phyloP scores from a whole-genome alignment of 352 stramenopile species.

The Globisporangium apiculatum region DNA sequence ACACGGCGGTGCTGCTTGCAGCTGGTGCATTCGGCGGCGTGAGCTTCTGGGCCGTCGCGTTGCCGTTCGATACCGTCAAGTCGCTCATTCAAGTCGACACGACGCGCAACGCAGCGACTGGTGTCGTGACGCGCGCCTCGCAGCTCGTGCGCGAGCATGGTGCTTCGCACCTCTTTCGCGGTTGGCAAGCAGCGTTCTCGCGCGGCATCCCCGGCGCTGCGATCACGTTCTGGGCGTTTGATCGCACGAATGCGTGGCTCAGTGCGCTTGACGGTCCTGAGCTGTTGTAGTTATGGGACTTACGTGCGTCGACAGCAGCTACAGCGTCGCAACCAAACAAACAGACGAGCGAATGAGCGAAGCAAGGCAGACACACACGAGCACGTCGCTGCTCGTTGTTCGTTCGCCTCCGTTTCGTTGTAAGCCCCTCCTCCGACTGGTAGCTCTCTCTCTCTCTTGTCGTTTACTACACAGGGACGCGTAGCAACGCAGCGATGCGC shows the following conservation, averaged over 20 bases:
- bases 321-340: no score
- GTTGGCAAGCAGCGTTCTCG: slow-evolving; percentile 78
- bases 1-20: slow-evolving; percentile 45
- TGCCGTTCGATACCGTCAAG: slow-evolving; percentile 85
- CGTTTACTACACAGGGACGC: not conserved
- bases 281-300: no score
- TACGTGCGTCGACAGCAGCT: not conserved
- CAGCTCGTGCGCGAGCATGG: slow-evolving; percentile 48
- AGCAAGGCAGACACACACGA: no score
- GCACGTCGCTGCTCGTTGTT: no score
- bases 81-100: slow-evolving; percentile 74
- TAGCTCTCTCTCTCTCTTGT: not conserved
- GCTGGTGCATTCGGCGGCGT: slow-evolving; percentile 72
- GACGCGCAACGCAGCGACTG: slow-evolving; percentile 30
- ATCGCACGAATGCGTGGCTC: slow-evolving; percentile 50
- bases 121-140: slow-evolving; percentile 28
- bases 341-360: no score
- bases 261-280: slow-evolving; percentile 18
- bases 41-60: slow-evolving; percentile 77
- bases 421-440: no score
- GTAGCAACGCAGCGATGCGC: slow-evolving; percentile 33
- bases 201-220: slow-evolving; percentile 64
- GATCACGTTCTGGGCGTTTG: slow-evolving; percentile 80
- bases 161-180: slow-evolving; percentile 58
- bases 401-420: no score